A percentile compares a stretch with the other conserved stretches of the same genome.
Conservation (phyloP, 2,329 filamentous ascomycete species). For the Domatiomyces catenatus region DNA sequence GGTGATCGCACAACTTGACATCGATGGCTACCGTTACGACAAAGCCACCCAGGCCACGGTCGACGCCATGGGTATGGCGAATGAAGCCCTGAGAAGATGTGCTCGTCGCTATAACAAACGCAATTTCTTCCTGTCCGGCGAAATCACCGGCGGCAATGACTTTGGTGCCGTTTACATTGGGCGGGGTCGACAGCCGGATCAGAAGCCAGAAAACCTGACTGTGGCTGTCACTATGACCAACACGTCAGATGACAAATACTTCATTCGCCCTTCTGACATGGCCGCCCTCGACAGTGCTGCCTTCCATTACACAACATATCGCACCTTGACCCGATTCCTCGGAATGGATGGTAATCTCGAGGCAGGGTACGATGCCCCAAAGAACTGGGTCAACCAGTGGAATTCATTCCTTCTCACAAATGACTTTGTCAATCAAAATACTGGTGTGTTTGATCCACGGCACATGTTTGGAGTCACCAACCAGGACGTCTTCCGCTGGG, state of each 20-base stretch:
- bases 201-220: constrained; percentile 33
- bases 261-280: constrained; percentile 35
- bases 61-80: constrained; percentile 45
- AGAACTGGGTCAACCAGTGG: constrained; percentile 43
- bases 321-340: constrained; percentile 45
- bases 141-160: constrained; percentile 47
- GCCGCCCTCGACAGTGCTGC: constrained; percentile 42
- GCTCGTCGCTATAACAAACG: constrained; percentile 42
- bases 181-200: constrained; percentile 42
- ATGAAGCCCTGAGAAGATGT: constrained; percentile 41
- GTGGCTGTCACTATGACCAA: constrained; percentile 36
- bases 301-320: constrained; percentile 51
- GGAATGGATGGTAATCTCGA: constrained; percentile 43
- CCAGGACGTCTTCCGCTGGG: constrained; percentile 53
- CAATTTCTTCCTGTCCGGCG: constrained; percentile 50
- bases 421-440: constrained; percentile 45
- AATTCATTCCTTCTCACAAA: constrained; percentile 42
- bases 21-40: constrained; percentile 53
- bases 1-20: constrained; percentile 45
- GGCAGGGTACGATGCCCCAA: constrained; percentile 38
- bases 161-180: constrained; percentile 48
- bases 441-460: constrained; percentile 46
- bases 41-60: constrained; percentile 51
- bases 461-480: constrained; percentile 51
- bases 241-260: constrained; percentile 28